Conservation (phyloP, 176 grass and related monocot genomes). For the Cymbopogon citratus region DNA sequence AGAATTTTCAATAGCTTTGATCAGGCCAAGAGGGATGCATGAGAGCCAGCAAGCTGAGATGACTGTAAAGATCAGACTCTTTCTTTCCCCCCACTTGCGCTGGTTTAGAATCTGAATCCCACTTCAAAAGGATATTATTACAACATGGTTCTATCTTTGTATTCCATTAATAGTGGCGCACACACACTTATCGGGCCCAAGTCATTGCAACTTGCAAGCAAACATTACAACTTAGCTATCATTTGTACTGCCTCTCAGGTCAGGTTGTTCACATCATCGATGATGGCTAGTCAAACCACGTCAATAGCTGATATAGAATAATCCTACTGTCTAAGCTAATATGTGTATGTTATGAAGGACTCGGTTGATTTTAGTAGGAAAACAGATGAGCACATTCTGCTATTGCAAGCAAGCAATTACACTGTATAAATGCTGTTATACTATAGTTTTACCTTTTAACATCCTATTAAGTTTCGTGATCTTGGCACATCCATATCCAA, state of each 20-base stretch:
- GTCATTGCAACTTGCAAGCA: background rate
- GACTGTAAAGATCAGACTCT: background rate
- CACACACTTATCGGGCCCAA: background rate
- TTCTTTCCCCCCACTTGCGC: no score
- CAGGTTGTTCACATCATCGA: background rate
- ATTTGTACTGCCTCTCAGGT: no score
- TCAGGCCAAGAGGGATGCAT: background rate
- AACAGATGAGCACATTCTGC: background rate
- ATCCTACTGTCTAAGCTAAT: background rate
- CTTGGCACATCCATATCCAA: background rate
- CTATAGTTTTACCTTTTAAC: slow-evolving; percentile 9
- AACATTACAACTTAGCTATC: background rate
- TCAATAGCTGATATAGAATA: background rate
- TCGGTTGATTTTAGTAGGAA: background rate
- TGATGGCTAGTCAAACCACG: background rate
- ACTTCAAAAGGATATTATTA: background rate
- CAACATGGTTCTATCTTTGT: background rate
- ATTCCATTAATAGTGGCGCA: background rate
- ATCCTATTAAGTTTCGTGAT: background rate
- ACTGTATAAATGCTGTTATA: background rate
- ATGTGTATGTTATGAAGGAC: background rate
- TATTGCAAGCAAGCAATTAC: background rate
- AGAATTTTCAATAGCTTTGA: background rate
- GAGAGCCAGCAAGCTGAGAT: background rate
- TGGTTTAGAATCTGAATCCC: background rate